Conservation (phyloP, 2,329 filamentous ascomycete species). For the Phialophora verrucosa region DNA sequence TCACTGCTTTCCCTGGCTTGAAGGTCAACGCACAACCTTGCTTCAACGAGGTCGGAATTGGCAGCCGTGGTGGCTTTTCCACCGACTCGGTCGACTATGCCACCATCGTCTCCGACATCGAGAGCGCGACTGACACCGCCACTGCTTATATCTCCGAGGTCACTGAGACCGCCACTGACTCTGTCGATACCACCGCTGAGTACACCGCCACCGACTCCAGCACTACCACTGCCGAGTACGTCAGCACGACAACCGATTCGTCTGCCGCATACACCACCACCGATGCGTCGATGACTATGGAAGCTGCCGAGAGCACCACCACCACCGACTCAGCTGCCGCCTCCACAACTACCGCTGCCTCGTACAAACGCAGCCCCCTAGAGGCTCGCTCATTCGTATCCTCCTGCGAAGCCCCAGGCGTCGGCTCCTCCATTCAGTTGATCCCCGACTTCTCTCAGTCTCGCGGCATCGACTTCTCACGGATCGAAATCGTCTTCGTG, state of each 20-base stretch:
- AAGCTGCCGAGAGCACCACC: not conserved
- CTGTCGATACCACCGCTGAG: too few species aligned
- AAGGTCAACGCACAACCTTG: conserved; percentile 29
- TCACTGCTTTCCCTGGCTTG: conserved; percentile 66
- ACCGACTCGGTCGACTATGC: conserved; percentile 19
- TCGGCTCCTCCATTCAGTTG: conserved; percentile 33
- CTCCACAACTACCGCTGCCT: conserved; percentile 8
- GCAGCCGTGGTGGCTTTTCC: not conserved
- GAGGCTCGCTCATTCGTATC: conserved; percentile 13
- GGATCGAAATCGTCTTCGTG: conserved; percentile 28
- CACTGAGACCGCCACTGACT: conserved; percentile 8
- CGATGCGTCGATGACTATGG: conserved; percentile 1
- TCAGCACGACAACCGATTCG: conserved; percentile 13
- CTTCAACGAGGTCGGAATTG: conserved; percentile 27
- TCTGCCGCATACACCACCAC: conserved; percentile 6
- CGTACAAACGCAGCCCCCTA: conserved; percentile 6
- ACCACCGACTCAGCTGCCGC: conserved; percentile 1
- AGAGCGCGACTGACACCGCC: conserved; percentile 15
- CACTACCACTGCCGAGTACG: not conserved
- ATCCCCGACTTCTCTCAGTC: conserved; percentile 34
- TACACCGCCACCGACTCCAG: conserved; percentile 2
- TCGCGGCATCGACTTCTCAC: conserved; percentile 22
- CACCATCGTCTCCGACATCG: conserved; percentile 8
- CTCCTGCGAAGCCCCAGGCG: conserved; percentile 25
- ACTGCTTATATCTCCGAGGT: conserved; percentile 1